These are phyloP conservation scores for Fusarium avenaceum DNA, from an alignment of 2,329 filamentous ascomycete species.

Conservation along the genomic window DNA sequence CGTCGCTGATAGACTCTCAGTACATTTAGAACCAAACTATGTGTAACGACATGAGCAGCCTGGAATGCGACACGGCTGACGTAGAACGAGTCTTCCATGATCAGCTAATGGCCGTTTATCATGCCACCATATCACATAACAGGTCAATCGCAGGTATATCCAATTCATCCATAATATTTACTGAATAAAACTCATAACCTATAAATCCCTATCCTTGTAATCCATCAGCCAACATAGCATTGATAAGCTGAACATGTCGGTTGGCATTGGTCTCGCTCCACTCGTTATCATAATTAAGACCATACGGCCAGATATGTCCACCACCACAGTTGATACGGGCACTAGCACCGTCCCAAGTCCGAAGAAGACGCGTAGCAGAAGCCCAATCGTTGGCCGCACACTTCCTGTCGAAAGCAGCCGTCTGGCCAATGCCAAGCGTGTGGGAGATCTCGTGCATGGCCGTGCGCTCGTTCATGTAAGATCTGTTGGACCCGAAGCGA, in stretches of 20 bases:
- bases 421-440: conserved; percentile 63
- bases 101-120: background rate
- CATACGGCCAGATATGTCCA: conserved; percentile 59
- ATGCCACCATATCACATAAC: background rate
- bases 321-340: conserved; percentile 58
- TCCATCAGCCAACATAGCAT: conserved; percentile 62
- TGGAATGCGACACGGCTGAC: background rate
- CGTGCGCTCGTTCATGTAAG: conserved; percentile 64
- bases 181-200: background rate
- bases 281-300: conserved; percentile 60
- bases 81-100: background rate
- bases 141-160: background rate
- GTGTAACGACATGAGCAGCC: background rate
- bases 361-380: conserved; percentile 56
- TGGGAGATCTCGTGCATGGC: conserved; percentile 64
- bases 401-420: conserved; percentile 54
- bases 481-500: conserved; percentile 60
- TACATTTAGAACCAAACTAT: background rate
- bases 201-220: background rate
- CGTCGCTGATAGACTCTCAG: background rate
- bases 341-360: conserved; percentile 56
- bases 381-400: conserved; percentile 60
- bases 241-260: conserved; percentile 58
- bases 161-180: background rate
- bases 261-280: conserved; percentile 61